Evolutionary conservation across 768 basidiomycete species (phyloP), one percentile per base, ranked within the genome.

Genomic region (Leccinellum albellum): DNA sequence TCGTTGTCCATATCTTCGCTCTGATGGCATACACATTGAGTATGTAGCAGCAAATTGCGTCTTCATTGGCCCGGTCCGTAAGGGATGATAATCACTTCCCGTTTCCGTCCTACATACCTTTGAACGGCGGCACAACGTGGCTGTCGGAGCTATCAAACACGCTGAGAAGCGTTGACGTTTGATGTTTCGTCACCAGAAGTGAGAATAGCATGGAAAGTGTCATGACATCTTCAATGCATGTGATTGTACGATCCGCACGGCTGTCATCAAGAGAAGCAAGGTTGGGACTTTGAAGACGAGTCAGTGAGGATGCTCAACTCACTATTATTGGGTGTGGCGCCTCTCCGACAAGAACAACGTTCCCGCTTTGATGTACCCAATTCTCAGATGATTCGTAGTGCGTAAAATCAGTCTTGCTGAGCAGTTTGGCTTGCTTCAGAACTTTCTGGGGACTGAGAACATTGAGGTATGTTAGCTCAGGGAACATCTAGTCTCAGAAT

Each of bases 201-300:
- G 81, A 75, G 64, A 87, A 86, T 10, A 86, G 76, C 28, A 73
- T 75, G 6, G 81, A 82, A 40, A 86, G 71, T 0, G 81, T 81
- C 64, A 82, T 79, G 0, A 84, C 84, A 61, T 87, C 86, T 66
- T 87, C 86, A 35, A 86, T 74, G 2, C 74, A 74, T 53, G 82
- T 69, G 3, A 28, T 76, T 77, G 57, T 84, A 79, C 20, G 79
- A 75, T 6, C 75, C 76, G 31, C 74, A 75, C 10, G 84, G 83
- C 84, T 86, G 44, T 26, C 3, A 13, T 13, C 6, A 14, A n/a
- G 9, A 4, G 4, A 20, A 48, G 31, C 7, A 10, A n/a, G 15
- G 13, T 7, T 17, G 24, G 4, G 12, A 23, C 6, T 32, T 40
- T 17, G 37, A 23, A 37, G 3, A 26, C 2, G 5, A 28, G 12